Conservation (phyloP, 768 basidiomycete genomes). For the Collybiopsis luxurians region DNA sequence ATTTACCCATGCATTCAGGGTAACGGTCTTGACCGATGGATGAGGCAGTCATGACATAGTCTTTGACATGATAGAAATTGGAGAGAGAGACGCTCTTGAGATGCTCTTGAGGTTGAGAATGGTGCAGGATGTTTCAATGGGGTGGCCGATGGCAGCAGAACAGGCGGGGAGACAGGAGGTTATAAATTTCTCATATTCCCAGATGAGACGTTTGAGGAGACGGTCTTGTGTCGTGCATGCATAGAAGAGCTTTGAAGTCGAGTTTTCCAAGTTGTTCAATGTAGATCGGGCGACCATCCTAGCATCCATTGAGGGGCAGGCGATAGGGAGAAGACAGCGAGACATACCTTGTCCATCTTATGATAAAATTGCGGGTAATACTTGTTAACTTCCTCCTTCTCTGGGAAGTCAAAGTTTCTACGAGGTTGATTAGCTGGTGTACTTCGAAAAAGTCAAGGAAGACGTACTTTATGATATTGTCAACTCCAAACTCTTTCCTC, state of each 20-base stretch:
- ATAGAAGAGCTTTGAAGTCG: constrained; percentile 83
- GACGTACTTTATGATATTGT: constrained; percentile 66
- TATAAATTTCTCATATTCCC: constrained; percentile 91
- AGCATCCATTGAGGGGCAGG: constrained; percentile 7
- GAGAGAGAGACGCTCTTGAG: constrained; percentile 63
- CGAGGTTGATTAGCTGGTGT: background rate
- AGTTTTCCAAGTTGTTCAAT: constrained; percentile 90
- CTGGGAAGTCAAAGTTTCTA: constrained; percentile 85
- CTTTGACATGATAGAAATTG: constrained; percentile 89
- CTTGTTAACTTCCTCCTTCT: constrained; percentile 80
- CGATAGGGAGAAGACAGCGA: background rate
- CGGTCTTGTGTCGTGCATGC: constrained; percentile 81
- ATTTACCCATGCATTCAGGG: constrained; percentile 95
- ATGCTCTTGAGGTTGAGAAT: constrained; percentile 94
- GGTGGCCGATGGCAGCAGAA: constrained; percentile 68
- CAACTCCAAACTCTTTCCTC: constrained; percentile 83
- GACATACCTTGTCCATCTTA: constrained; percentile 83
- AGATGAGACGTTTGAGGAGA: constrained; percentile 83
- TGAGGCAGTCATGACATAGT: constrained; percentile 78
- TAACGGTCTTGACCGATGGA: constrained; percentile 88
- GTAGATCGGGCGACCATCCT: constrained; percentile 96
- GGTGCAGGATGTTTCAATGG: constrained; percentile 96
- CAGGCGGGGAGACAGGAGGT: constrained; percentile 79
- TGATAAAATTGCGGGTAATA: constrained; percentile 97
- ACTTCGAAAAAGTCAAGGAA: background rate